Evolutionary conservation across 2,329 filamentous ascomycete species (phyloP).

Genomic region (Escovopsis weberi): DNA sequence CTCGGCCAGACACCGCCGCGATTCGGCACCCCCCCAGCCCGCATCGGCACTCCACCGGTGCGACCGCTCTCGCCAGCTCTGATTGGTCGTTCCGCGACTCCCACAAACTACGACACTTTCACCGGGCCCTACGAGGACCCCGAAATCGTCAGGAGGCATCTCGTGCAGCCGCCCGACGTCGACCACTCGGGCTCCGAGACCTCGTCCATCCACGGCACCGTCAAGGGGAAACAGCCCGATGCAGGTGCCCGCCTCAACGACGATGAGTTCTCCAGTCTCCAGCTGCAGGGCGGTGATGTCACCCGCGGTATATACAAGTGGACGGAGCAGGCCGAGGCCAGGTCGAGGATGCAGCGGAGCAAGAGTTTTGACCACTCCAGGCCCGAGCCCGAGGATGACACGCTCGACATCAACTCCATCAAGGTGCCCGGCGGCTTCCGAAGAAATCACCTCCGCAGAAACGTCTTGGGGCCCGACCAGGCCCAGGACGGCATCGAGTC

Average conservation of each 20-base stretch:
- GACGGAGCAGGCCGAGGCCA: slow-evolving; percentile 74
- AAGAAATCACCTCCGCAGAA: slow-evolving; percentile 71
- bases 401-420: slow-evolving; percentile 76
- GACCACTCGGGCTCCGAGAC: slow-evolving; percentile 31
- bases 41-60: slow-evolving; percentile 41
- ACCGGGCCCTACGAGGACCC: slow-evolving; percentile 66
- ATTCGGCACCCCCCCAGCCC: slow-evolving; percentile 49
- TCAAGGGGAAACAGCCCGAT: slow-evolving; percentile 40
- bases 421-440: slow-evolving; percentile 89
- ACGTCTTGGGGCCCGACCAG: slow-evolving; percentile 39
- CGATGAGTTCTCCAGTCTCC: slow-evolving; percentile 86
- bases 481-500: slow-evolving; percentile 21
- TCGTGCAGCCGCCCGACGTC: slow-evolving; percentile 53
- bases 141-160: slow-evolving; percentile 78
- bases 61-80: slow-evolving; percentile 21
- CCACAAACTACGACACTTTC: slow-evolving; percentile 75
- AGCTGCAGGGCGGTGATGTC: slow-evolving; percentile 85
- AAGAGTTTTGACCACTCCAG: slow-evolving; percentile 74
- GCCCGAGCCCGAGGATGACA: slow-evolving; percentile 65
- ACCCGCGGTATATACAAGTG: slow-evolving; percentile 93
- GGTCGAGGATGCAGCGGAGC: slow-evolving; percentile 57
- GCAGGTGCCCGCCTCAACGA: slow-evolving; percentile 33
- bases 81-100: slow-evolving; percentile 33
- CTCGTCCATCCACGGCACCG: slow-evolving; percentile 22
- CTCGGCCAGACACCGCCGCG: slow-evolving; percentile 55